A percentile compares a stretch with the other conserved stretches of the same genome.
These are phyloP conservation scores for Paramarasmius palmivorus DNA, from an alignment of 1,284 basidiomycete genomes.

Conservation along the genomic window DNA sequence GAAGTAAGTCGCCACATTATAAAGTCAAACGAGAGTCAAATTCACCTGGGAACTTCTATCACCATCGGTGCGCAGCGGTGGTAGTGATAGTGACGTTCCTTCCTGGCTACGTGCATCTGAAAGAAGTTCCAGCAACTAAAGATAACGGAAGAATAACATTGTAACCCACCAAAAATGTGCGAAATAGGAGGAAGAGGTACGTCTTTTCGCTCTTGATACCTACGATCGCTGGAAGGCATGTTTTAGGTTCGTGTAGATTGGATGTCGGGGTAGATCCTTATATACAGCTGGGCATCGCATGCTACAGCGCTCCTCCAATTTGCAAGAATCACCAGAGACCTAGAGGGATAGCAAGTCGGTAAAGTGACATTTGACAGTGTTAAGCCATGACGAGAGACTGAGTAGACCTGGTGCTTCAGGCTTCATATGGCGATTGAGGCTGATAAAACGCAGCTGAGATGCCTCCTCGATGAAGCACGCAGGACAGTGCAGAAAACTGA, in stretches of 20 bases:
- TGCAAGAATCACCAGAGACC: no score
- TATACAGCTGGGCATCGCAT: neutral
- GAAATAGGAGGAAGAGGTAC: conserved; percentile 20
- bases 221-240: conserved; percentile 16
- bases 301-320: no score
- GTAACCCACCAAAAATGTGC: conserved; percentile 17
- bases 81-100: conserved; percentile 9
- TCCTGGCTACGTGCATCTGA: neutral
- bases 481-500: no score
- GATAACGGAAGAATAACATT: neutral
- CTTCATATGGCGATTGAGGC: no score
- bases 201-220: conserved; percentile 9
- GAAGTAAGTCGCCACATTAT: neutral
- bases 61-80: conserved; percentile 5
- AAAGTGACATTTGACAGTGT: no score
- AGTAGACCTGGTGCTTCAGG: no score
- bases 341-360: no score
- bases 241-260: neutral
- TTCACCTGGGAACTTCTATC: neutral
- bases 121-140: neutral
- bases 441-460: no score
- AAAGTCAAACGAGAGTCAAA: neutral
- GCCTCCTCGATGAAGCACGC: no score
- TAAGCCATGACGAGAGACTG: no score
- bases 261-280: neutral